Evolutionary conservation across 345 rosid genomes (phyloP), one percentile per base, ranked within the genome.

Genomic region (Heritiera littoralis): DNA sequence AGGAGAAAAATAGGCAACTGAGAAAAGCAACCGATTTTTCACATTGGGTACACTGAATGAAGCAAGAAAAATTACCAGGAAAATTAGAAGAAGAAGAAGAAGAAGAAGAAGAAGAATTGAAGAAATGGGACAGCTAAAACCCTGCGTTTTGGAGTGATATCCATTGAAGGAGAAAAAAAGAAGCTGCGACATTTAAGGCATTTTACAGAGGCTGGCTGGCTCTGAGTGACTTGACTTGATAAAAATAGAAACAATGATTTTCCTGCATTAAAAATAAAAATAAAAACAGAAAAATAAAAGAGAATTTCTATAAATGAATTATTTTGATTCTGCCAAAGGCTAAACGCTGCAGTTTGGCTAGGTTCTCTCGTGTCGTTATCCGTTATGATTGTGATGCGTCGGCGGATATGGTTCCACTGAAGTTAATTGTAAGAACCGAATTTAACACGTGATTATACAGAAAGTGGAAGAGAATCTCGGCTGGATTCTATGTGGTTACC

Each of bases 301-400:
- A 46, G 35, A 48, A 23, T 12, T 23, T 28, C 66, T 61, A 30
- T 28, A 61, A 61, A 61, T 11, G 30, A 28, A 30, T 61, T 28
- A 30, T 28, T 48, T 48, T 64, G 46, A 15, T 65, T 64, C 43
- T 64, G 45, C 9, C n/a, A 0, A 38, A n/a, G 3, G 13, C 7
- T 49, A 69, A 74, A 80, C 80, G 83, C 23, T 65, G 75, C 17
- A 78, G 88, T 75, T 80, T 18, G 65, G 32, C 0, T 3, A 6
- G 15, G 18, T 20, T 45, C 60, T 56, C 2, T 12, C 45, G 51
- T 80, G 63, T 66, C 66, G 71, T 10, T 8, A 23, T 63, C 58
- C 60, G 5, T 68, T 56, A 70, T 30, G 74, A 55, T 65, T 17
- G 74, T 45, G 83, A 79, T 38, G 75, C 72, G 69, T 30, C 17